phyloP scores from a whole-genome alignment of 164 flowering plant species.

The Stephania cephalantha region DNA sequence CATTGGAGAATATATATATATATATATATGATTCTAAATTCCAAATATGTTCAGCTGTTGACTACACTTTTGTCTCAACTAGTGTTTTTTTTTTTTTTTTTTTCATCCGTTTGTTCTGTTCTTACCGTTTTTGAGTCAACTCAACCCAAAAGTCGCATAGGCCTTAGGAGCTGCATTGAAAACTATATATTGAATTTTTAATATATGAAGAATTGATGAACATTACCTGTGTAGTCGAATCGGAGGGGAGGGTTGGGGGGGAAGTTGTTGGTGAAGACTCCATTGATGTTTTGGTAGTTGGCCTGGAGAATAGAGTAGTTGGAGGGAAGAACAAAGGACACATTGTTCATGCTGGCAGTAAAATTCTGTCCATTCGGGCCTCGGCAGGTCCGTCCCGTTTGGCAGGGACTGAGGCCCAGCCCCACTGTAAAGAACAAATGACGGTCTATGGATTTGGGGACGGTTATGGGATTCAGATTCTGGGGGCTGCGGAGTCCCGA shows the following conservation, averaged over 20 bases:
- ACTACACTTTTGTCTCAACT: too few species aligned
- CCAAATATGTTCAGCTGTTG: too few species aligned
- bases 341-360: conserved; percentile 85
- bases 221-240: conserved; percentile 45
- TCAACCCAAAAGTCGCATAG: too few species aligned
- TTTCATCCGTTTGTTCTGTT: too few species aligned
- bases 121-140: too few species aligned
- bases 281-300: conserved; percentile 40
- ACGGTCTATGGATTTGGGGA: conserved; percentile 50
- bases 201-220: too few species aligned
- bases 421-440: conserved; percentile 72
- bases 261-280: conserved; percentile 66
- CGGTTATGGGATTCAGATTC: conserved; percentile 15
- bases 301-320: conserved; percentile 70
- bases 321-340: conserved; percentile 65
- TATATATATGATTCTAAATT: too few species aligned
- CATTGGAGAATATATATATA: too few species aligned
- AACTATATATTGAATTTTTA: too few species aligned
- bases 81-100: too few species aligned
- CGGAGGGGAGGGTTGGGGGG: conserved; percentile 57
- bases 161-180: too few species aligned
- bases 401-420: conserved; percentile 62
- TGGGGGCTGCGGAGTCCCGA: conserved; percentile 30
- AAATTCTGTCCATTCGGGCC: conserved; percentile 84
- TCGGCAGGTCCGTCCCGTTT: conserved; percentile 50